Percentiles rank a stretch among this genome's conserved stretches.
Evolutionary conservation across 495 filamentous ascomycete genomes (phyloP).

Genomic region (Friedmanniomyces endolithicus): DNA sequence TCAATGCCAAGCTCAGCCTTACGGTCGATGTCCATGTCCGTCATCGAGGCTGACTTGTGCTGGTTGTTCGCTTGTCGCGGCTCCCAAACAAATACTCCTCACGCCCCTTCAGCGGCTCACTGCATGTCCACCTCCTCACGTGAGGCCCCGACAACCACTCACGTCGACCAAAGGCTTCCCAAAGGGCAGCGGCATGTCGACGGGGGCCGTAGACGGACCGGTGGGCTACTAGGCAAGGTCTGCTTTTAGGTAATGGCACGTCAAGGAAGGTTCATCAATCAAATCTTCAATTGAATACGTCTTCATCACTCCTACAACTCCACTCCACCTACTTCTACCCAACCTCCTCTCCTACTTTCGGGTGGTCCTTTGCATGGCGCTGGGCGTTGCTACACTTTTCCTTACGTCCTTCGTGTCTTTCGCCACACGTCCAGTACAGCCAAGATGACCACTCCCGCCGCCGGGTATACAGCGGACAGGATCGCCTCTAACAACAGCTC

Average conservation of each 20-base stretch:
- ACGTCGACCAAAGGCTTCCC: neutral
- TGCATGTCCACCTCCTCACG: neutral
- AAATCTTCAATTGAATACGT: no score
- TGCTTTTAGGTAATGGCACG: conserved; percentile 1
- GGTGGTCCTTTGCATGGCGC: neutral
- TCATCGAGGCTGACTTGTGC: no score
- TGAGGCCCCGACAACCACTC: neutral
- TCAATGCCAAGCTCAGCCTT: neutral
- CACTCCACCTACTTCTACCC: neutral
- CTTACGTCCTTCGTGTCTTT: neutral
- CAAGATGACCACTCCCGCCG: conserved; percentile 1
- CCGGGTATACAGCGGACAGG: neutral
- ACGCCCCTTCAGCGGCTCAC: neutral
- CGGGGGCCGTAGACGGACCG: neutral
- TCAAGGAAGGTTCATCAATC: neutral
- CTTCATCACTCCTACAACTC: no score
- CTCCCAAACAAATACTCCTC: neutral
- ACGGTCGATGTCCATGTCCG: neutral
- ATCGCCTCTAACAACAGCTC: neutral
- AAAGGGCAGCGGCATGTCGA: neutral
- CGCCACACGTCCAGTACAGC: neutral
- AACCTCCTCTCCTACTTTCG: neutral
- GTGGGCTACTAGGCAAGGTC: neutral
- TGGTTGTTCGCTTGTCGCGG: neutral
- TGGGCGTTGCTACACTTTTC: neutral